Evolutionary conservation across 331 rosid species (phyloP).

Genomic region (Acacia concinna): DNA sequence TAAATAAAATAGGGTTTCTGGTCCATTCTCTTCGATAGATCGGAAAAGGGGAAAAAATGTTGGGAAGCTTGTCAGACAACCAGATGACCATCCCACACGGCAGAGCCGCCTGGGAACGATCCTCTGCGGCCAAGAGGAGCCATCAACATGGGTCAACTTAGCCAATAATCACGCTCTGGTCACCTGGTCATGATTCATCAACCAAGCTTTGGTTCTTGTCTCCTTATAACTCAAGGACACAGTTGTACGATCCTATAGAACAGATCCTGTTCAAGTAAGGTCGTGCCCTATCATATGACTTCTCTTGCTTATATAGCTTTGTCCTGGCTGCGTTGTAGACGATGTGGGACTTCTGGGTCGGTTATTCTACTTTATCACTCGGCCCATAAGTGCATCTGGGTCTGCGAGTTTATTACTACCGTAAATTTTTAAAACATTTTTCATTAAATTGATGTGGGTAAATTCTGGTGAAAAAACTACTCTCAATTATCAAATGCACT

Average conservation of each 20-base stretch:
- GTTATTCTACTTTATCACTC: too few relatives aligned
- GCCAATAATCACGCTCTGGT: not conserved
- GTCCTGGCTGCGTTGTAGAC: not conserved
- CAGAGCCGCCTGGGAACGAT: not conserved
- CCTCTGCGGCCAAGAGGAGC: not conserved
- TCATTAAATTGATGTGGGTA: not conserved
- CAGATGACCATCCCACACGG: not conserved
- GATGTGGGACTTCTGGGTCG: not conserved
- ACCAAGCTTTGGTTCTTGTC: not conserved
- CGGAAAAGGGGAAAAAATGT: not conserved
- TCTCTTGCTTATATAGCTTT: rapidly evolving
- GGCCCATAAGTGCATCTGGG: too few relatives aligned
- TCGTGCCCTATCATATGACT: rapidly evolving
- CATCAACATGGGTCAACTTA: not conserved
- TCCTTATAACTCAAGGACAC: not conserved
- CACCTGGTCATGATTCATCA: not conserved
- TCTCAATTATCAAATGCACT: not conserved
- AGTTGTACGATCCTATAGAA: not conserved
- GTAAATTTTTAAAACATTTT: too few relatives aligned
- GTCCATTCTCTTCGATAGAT: too few relatives aligned
- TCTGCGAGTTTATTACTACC: too few relatives aligned
- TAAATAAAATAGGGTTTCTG: too few relatives aligned
- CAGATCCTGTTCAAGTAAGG: not conserved
- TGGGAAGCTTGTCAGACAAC: not conserved
- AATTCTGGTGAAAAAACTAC: not conserved